Base-by-base conservation (phyloP, 2,329 filamentous ascomycete species). In the Aspergillus novoparasiticus region DNA sequence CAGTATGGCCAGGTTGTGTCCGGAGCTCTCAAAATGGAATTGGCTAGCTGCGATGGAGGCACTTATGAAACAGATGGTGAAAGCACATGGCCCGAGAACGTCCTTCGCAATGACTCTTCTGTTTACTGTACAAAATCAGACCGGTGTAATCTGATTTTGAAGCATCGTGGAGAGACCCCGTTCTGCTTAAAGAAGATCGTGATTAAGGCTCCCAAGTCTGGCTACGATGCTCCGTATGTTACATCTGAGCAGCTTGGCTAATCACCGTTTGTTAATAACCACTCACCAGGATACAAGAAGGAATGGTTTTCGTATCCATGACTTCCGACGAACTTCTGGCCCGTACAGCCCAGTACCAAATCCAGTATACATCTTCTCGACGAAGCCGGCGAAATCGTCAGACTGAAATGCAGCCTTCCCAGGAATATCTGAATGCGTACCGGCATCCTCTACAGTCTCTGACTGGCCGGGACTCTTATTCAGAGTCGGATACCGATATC, bases 101-200 rank as follows among this genome's bases (percentile, higher is more conserved):
- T 97, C 32, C 83, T 98, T 65, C 88, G 87, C 69, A 89, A 94
- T 75, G 92, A 98, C 77, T 84, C 84, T 62, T 91, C 90, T 12
- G 92, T 97, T 2, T 98, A 97, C 75, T 96, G 93, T 78, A 96
- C 93, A 43, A 92, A 94, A 75, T 89, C 88, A n/a, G 90, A 90
- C 65, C 87, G 89, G 62, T 97, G 93, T 80, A 97, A 97, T 73
- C 87, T 98, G 69, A 84, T 98, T 14, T 79, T 98, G 61, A 87
- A 88, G 63, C 94, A 98, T 75, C 88, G 90, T 68, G 93, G 91
- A 51, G 88, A 88, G 43, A 90, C 90, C 2, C 87, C 91, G 0
- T 98, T 98, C 72, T 91, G 87, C 60, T 79, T 98, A 60, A 90
- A 93, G 69, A 94, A 94, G 79, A 81, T 98, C 57, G 85, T 96